A percentile compares a stretch with the other conserved stretches of the same genome.
Evolutionary conservation across 2,329 filamentous ascomycete genomes (phyloP).

Genomic region (Calonectria naviculata): DNA sequence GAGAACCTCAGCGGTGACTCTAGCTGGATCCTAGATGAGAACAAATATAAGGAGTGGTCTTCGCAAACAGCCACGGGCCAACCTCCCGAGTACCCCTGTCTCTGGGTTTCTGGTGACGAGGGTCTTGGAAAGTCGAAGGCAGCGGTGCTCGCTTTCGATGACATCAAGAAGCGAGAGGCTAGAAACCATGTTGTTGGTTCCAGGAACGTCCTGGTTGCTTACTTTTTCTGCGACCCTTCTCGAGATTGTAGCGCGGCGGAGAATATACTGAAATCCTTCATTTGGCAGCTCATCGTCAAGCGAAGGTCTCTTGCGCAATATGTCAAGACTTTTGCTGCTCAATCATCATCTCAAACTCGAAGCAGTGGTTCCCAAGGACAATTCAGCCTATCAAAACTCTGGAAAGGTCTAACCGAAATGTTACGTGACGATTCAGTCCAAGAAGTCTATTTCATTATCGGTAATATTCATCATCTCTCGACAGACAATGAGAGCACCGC

Average conservation of each 20-base stretch:
- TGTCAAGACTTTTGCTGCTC: constrained; percentile 48
- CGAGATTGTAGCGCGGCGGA: constrained; percentile 50
- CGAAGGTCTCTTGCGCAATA: constrained; percentile 48
- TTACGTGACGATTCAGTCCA: constrained; percentile 43
- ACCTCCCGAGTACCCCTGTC: background rate
- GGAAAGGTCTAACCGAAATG: constrained; percentile 53
- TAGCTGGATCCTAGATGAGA: constrained; percentile 8
- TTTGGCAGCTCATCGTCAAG: constrained; percentile 50
- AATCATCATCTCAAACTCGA: constrained; percentile 30
- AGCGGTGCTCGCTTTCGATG: constrained; percentile 4
- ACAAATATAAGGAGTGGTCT: constrained; percentile 5
- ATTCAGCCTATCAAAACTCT: constrained; percentile 35
- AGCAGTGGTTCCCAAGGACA: background rate
- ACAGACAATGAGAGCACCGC: constrained; percentile 38
- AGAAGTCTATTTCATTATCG: constrained; percentile 52
- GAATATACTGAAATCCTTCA: constrained; percentile 51
- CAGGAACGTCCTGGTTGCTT: constrained; percentile 44
- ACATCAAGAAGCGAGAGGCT: constrained; percentile 14
- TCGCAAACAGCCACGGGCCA: background rate
- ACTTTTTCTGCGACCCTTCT: constrained; percentile 52
- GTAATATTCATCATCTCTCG: constrained; percentile 52
- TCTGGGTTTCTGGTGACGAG: constrained; percentile 19
- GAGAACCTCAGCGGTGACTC: constrained; percentile 17
- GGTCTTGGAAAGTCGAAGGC: constrained; percentile 16
- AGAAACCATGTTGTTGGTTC: constrained; percentile 17